Evolutionary conservation across 2,329 filamentous ascomycete species (phyloP).

Genomic region (Blumeriella jaapii): DNA sequence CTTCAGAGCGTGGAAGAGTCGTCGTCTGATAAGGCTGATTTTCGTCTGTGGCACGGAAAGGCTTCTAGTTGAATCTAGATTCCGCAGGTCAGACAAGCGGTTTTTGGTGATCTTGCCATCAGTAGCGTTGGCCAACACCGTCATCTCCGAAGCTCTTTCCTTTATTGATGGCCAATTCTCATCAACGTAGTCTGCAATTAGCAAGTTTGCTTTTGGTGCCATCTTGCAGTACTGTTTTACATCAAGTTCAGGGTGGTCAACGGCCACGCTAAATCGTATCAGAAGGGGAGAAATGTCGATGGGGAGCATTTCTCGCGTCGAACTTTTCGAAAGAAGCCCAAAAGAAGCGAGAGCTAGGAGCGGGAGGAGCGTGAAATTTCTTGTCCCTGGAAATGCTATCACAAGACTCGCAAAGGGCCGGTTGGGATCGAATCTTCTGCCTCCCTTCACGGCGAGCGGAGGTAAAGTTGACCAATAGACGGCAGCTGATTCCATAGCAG

Average conservation of each 20-base stretch:
- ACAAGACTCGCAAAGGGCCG: constrained; percentile 17
- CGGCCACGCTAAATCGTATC: constrained; percentile 6
- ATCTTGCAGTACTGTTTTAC: constrained; percentile 1
- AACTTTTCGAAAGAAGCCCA: constrained; percentile 14
- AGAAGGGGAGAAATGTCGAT: constrained; percentile 4
- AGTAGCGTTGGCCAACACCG: neutral
- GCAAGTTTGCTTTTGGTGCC: neutral
- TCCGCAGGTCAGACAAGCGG: no score
- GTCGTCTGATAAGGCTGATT: constrained; percentile 10
- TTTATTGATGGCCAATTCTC: constrained; percentile 12
- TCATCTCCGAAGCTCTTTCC: constrained; percentile 4
- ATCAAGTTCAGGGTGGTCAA: constrained; percentile 9
- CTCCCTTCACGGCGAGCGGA: no score
- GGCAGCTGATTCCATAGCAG: constrained; percentile 6
- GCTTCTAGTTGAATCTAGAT: no score
- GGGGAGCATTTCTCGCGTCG: neutral
- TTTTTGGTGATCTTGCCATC: neutral
- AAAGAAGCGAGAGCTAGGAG: constrained; percentile 22
- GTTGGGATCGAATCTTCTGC: constrained; percentile 9
- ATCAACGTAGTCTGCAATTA: constrained; percentile 13
- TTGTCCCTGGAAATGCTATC: no score
- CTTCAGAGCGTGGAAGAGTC: constrained; percentile 18
- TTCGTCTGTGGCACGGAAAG: neutral
- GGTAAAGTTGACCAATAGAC: constrained; percentile 22
- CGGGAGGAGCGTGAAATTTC: constrained; percentile 12